phyloP scores from a whole-genome alignment of 2,329 filamentous ascomycete species.

The Alternaria metachromatica region DNA sequence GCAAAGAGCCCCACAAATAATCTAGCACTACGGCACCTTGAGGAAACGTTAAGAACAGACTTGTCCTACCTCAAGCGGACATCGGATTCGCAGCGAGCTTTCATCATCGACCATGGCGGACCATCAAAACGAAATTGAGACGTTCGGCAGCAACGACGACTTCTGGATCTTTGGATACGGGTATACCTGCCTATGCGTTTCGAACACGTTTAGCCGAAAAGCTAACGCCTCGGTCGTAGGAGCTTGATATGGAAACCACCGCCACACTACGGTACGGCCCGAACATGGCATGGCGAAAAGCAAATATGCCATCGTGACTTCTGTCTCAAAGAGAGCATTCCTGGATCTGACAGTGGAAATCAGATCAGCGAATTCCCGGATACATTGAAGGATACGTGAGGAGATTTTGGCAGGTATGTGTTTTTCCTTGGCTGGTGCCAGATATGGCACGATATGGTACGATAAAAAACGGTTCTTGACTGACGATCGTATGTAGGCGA shows the following conservation, averaged over 20 bases:
- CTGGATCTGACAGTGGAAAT: conserved; percentile 60
- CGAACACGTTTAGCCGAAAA: background rate
- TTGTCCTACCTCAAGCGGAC: background rate
- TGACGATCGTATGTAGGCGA: conserved; percentile 37
- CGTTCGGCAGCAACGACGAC: conserved; percentile 60
- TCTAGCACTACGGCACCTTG: background rate
- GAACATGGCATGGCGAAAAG: background rate
- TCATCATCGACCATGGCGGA: conserved; percentile 27
- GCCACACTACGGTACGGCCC: conserved; percentile 80
- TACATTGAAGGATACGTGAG: conserved; percentile 94
- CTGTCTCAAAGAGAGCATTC: background rate
- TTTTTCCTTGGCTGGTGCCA: background rate
- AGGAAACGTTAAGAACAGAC: background rate
- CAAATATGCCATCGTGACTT: background rate
- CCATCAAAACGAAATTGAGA: conserved; percentile 39
- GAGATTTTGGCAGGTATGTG: conserved; percentile 93
- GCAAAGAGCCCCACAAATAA: conserved; percentile 2
- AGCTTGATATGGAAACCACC: conserved; percentile 98
- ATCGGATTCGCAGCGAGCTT: background rate
- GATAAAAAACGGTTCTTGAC: background rate
- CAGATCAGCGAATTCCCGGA: conserved; percentile 84
- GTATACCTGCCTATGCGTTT: conserved; percentile 56
- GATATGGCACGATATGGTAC: background rate
- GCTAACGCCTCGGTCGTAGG: conserved; percentile 55
- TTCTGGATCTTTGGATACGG: conserved; percentile 99